Evolutionary conservation across 2,329 filamentous ascomycete species (phyloP), one percentile per base, ranked within the genome.

Genomic region (Fusarium nygamai): DNA sequence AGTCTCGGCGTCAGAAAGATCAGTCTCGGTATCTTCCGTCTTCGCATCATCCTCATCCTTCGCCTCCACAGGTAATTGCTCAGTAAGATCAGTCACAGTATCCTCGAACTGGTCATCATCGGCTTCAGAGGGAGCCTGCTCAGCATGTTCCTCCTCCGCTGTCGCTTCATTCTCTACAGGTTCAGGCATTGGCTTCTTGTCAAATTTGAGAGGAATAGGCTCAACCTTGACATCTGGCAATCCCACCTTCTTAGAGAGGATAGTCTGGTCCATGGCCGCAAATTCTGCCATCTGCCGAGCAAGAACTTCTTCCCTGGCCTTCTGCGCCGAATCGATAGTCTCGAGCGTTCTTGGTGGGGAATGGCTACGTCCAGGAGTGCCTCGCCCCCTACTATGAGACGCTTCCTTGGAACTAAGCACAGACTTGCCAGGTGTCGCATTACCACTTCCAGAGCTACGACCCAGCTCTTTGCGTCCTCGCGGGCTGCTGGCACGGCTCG

Each of bases 221-320:
- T 84, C 81, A 1, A 87, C 75, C 31, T 82, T 82, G 39, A 78
- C 74, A 29, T 80, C 73, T 17, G 89, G 86, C 4, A 90, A 78
- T 7, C 87, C 86, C 5, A 92, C 85, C 64, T 85, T 87, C 58
- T 86, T 84, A 1, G 88, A 85, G 2, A 92, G 83, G 53, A 92
- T 91, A 54, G 86, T 88, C 78, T 92, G 90, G 65, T 92, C 90
- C 29, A 91, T 85, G 4, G 89, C 90, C n/a, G 89, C 87, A 80
- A 91, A 92, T 1, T 89, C 89, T 14, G 88, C 88, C 46, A 85
- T 84, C 76, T 92, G 89, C 70, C 86, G 88, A 17, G 84, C 82
- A 7, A 87, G 81, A 6, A 73, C 71, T 47, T 75, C 72, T 11
- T 82, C 79, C 19, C 83, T 78, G 19, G 81, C 80, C 39, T 82